A percentile compares a stretch with the other conserved stretches of the same genome.
Evolutionary conservation across 805 yeast species (phyloP).

Genomic region (Cyberlindnera mississippiensis): DNA sequence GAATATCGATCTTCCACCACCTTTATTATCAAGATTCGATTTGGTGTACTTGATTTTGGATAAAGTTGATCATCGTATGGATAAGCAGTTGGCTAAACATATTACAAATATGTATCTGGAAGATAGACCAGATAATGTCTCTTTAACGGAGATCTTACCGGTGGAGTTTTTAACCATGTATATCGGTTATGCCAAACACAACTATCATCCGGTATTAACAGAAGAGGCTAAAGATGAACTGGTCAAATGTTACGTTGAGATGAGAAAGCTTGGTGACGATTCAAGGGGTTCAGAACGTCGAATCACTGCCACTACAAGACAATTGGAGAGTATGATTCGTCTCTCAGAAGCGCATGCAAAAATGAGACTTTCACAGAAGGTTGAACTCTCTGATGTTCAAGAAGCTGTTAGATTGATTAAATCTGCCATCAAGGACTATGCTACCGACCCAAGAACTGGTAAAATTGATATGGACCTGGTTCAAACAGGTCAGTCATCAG

Average conservation of each 20-base stretch:
- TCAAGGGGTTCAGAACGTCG: constrained; percentile 80
- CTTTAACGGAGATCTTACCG: constrained; percentile 67
- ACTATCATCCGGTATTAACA: constrained; percentile 74
- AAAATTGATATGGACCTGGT: constrained; percentile 96
- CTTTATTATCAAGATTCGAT: constrained; percentile 90
- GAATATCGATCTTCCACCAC: constrained; percentile 96
- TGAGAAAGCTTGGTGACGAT: constrained; percentile 94
- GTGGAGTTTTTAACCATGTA: constrained; percentile 84
- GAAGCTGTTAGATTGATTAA: constrained; percentile 93
- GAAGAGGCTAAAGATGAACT: constrained; percentile 78
- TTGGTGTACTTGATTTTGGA: constrained; percentile 89
- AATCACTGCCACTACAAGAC: constrained; percentile 97
- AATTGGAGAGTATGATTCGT: constrained; percentile 92
- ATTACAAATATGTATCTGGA: constrained; percentile 89
- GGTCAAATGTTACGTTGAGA: constrained; percentile 83
- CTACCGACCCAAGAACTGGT: constrained; percentile 96
- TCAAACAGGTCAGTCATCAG: constrained; percentile 90
- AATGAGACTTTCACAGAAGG: constrained; percentile 75
- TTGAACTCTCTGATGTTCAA: constrained; percentile 74
- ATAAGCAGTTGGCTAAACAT: constrained; percentile 84
- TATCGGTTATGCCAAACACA: constrained; percentile 91
- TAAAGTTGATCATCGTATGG: constrained; percentile 82
- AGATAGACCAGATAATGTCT: constrained; percentile 72
- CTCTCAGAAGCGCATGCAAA: constrained; percentile 96
- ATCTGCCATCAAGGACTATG: constrained; percentile 95